phyloP scores from a whole-genome alignment of 352 stramenopile genomes.

The Pythium brachiatum region DNA sequence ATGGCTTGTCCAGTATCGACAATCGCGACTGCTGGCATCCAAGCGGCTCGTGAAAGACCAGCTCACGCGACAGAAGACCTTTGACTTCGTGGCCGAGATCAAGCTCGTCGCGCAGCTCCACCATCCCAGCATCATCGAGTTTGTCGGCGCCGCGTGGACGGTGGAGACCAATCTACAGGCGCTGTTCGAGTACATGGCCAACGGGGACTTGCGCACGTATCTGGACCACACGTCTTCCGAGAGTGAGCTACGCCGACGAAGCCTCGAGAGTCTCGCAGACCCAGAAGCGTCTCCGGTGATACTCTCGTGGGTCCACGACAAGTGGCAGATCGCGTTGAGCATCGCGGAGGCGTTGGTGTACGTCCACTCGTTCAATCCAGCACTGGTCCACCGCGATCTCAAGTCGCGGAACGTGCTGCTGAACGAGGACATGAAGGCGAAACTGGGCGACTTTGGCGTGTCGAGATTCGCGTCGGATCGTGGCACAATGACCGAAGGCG shows the following conservation, averaged over 20 bases:
- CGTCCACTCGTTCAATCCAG: slow-evolving; percentile 50
- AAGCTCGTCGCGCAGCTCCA: slow-evolving; percentile 59
- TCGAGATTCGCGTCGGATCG: slow-evolving; percentile 39
- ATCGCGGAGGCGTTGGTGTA: slow-evolving; percentile 58
- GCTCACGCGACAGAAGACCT: slow-evolving; percentile 34
- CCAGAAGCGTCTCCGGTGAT: neutral
- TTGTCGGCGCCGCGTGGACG: slow-evolving; percentile 67
- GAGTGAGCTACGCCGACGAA: neutral
- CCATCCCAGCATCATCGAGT: slow-evolving; percentile 60
- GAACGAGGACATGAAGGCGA: slow-evolving; percentile 35
- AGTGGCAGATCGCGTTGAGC: slow-evolving; percentile 27
- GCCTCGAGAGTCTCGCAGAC: slow-evolving; percentile 31
- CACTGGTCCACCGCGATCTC: slow-evolving; percentile 58
- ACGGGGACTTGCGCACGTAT: slow-evolving; percentile 53
- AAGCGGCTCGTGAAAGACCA: slow-evolving; percentile 52
- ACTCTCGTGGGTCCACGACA: slow-evolving; percentile 1
- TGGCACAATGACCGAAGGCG: slow-evolving; percentile 48
- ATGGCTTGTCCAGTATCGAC: slow-evolving; percentile 45
- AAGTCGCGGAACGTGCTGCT: slow-evolving; percentile 62
- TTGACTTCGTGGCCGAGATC: slow-evolving; percentile 66
- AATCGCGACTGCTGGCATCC: slow-evolving; percentile 36
- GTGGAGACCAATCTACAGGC: slow-evolving; percentile 51
- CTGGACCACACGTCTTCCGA: slow-evolving; percentile 17
- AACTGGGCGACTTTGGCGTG: slow-evolving; percentile 62
- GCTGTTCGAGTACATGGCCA: slow-evolving; percentile 67